Percentiles rank a stretch among this genome's conserved stretches.
Evolutionary conservation across 1,284 basidiomycete genomes (phyloP).

Genomic region (Trametes polyzona): DNA sequence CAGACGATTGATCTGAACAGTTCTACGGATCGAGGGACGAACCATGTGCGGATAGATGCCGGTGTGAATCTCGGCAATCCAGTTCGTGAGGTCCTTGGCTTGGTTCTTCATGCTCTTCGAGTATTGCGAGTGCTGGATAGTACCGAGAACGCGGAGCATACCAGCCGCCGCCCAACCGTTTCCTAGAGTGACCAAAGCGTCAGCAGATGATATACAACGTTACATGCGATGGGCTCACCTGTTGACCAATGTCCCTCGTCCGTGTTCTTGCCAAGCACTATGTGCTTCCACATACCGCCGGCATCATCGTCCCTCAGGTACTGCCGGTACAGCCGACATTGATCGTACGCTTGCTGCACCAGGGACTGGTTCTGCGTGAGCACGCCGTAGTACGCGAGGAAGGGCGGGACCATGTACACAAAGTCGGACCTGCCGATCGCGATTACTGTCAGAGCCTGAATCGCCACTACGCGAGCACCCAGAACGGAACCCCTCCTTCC

Average conservation of each 20-base stretch:
- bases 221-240: no score
- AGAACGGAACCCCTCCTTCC: neutral
- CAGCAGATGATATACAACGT: neutral
- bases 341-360: conserved; percentile 73
- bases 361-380: conserved; percentile 69
- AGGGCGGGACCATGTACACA: conserved; percentile 91
- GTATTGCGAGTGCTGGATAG: conserved; percentile 68
- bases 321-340: conserved; percentile 78
- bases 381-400: conserved; percentile 88
- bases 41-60: conserved; percentile 68
- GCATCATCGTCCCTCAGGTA: conserved; percentile 55
- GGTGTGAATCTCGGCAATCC: conserved; percentile 76
- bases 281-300: conserved; percentile 70
- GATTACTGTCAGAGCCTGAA: conserved; percentile 4
- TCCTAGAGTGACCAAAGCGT: conserved; percentile 44
- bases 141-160: conserved; percentile 81
- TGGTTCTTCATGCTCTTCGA: conserved; percentile 52
- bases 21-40: conserved; percentile 16
- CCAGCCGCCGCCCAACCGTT: conserved; percentile 89
- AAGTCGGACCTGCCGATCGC: conserved; percentile 63
- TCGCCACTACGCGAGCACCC: no score
- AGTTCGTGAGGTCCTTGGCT: conserved; percentile 62
- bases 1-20: neutral
- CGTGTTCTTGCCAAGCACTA: conserved; percentile 54
- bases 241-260: conserved; percentile 78